Percentiles rank a stretch among this genome's conserved stretches.
Conservation (phyloP, 1,139 yeast genomes). For the Yamadazyma taylorii region DNA sequence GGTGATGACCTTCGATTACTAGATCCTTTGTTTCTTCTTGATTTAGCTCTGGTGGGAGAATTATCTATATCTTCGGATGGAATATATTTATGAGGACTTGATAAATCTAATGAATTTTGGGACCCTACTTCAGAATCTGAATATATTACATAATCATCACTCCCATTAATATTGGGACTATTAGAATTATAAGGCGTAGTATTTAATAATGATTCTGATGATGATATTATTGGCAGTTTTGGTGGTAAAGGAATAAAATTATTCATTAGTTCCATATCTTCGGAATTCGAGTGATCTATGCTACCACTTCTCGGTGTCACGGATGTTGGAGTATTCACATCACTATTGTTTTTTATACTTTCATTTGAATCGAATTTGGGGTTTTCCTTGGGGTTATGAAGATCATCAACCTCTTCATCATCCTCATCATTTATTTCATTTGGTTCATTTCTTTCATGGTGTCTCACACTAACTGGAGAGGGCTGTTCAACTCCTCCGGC, state of each 20-base stretch:
- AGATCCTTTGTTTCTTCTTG: constrained; percentile 10
- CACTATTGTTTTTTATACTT: not conserved
- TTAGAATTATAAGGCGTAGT: constrained; percentile 26
- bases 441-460: too few relatives aligned
- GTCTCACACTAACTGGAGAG: not conserved
- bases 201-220: constrained; percentile 18
- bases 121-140: constrained; percentile 44
- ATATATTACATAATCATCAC: constrained; percentile 36
- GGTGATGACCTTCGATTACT: constrained; percentile 11
- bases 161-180: constrained; percentile 9
- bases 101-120: constrained; percentile 30
- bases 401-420: too few relatives aligned
- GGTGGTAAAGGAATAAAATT: constrained; percentile 19
- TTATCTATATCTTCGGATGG: constrained; percentile 5
- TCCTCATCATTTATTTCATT: too few relatives aligned
- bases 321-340: constrained; percentile 3
- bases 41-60: constrained; percentile 11
- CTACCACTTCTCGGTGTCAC: constrained; percentile 6
- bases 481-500: constrained; percentile 1
- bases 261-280: constrained; percentile 9
- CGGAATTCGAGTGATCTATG: constrained; percentile 1
- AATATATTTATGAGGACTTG: constrained; percentile 8
- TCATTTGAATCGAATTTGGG: too few relatives aligned
- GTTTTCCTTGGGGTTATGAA: too few relatives aligned
- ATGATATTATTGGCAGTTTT: constrained; percentile 25